Percentiles rank a stretch among this genome's conserved stretches.
Evolutionary conservation across 306 rosid species (phyloP).

Genomic region (Sechiopsis laciniata): DNA sequence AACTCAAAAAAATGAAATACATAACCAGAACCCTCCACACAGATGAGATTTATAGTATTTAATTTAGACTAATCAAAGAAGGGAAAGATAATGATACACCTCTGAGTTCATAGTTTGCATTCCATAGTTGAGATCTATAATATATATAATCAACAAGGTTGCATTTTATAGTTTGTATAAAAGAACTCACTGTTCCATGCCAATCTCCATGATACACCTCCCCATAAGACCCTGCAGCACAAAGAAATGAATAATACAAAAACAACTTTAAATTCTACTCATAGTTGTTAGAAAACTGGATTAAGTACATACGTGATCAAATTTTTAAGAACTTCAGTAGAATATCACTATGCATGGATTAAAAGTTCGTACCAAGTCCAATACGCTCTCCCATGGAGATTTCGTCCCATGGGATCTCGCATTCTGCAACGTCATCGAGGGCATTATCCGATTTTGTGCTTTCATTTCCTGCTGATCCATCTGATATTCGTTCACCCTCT

Average conservation of each 20-base stretch:
- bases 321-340: slow-evolving; percentile 24
- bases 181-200: slow-evolving; percentile 89
- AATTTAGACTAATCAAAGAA: neutral
- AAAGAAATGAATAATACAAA: neutral
- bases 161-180: slow-evolving; percentile 1
- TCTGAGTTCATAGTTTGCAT: no score
- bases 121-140: neutral
- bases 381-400: slow-evolving; percentile 88
- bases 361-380: slow-evolving; percentile 70
- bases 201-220: slow-evolving; percentile 96
- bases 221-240: slow-evolving; percentile 83
- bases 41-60: neutral
- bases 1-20: neutral
- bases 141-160: neutral
- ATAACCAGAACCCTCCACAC: neutral
- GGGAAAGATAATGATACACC: neutral
- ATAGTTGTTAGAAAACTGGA: slow-evolving; percentile 21
- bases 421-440: slow-evolving; percentile 79
- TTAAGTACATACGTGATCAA: slow-evolving; percentile 21
- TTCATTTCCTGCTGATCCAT: slow-evolving; percentile 57
- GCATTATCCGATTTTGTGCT: slow-evolving; percentile 71
- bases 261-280: slow-evolving; percentile 26
- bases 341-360: slow-evolving; percentile 32
- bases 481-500: slow-evolving; percentile 71
- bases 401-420: slow-evolving; percentile 89